phyloP scores from a whole-genome alignment of 2,329 filamentous ascomycete species.

The Fusarium algeriense region DNA sequence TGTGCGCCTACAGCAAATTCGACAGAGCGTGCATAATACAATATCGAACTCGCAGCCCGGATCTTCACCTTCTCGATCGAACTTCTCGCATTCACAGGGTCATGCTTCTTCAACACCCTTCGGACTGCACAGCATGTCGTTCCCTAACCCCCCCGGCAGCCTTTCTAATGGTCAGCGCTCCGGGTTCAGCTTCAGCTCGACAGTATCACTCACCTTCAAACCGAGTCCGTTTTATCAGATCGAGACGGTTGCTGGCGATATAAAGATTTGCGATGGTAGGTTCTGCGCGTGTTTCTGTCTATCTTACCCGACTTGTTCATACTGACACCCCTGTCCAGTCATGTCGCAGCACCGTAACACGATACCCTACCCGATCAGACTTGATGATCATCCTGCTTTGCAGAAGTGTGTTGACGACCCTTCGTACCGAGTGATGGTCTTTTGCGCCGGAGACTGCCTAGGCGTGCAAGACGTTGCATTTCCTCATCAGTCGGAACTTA shows the following conservation, averaged over 20 bases:
- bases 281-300: constrained; percentile 17
- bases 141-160: constrained; percentile 33
- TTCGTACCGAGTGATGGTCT: constrained; percentile 81
- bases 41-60: constrained; percentile 46
- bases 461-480: constrained; percentile 84
- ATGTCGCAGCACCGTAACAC: constrained; percentile 68
- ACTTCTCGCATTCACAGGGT: constrained; percentile 27
- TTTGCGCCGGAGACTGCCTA: constrained; percentile 77
- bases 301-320: background rate
- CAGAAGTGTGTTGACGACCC: constrained; percentile 69
- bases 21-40: constrained; percentile 56
- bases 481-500: constrained; percentile 91
- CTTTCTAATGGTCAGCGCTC: constrained; percentile 40
- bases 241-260: constrained; percentile 71
- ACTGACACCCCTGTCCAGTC: constrained; percentile 53
- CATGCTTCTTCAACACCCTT: constrained; percentile 21
- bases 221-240: constrained; percentile 88
- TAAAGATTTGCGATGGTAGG: constrained; percentile 80
- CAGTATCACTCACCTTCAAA: constrained; percentile 62
- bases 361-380: constrained; percentile 58
- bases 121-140: constrained; percentile 38
- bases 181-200: constrained; percentile 23
- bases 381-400: constrained; percentile 65
- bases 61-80: constrained; percentile 35
- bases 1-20: constrained; percentile 58